Evolutionary conservation across 2,329 filamentous ascomycete species (phyloP), one percentile per base, ranked within the genome.

Genomic region (Colletotrichum shisoi): DNA sequence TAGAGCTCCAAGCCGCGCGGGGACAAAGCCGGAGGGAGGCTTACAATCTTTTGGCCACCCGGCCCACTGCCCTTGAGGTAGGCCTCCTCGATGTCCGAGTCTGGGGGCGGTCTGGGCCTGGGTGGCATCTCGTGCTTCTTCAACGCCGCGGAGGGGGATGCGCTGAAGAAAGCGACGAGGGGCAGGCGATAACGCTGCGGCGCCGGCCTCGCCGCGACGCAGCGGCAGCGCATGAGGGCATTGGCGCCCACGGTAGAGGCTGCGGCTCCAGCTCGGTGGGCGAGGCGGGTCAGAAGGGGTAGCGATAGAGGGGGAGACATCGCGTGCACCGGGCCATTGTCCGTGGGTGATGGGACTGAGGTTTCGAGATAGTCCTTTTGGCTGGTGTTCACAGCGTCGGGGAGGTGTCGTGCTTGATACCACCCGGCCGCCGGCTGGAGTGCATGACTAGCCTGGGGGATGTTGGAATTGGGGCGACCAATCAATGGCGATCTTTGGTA

Each of bases 21-120:
- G 17, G 4, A 3, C 6, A n/a, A 17, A 15, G 37, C 3, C 27
- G 27, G 37, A 27, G 49, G 31, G 8, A 17, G 13, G 76, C 81
- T 61, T 79, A 93, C 90, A 80, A 98, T 98, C 77, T 97, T 97
- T 76, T 99, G 95, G 0, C 95, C 95, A 27, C 95, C 95, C 0
- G 95, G 94, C 1, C 95, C 95, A 72, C 88, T 91, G 73, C 95
- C 95, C 76, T 95, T 96, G 68, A 99, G 84, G 79, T 96, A 98
- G 48, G 85, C 85, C 74, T 97, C 92, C 63, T 90, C 88, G 71
- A 98, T 88, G 59, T 97, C 93, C 19, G 84, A 81, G 71, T 97
- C 93, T 13, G 89, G 84, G 21, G 95, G 87, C 13, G 88, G 84
- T 68, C 83, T 86, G 15, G 91, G 89, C 4, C 93, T 88, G 6